Base-by-base conservation (phyloP, 257 asterid genomes). In the Asclepias syriaca region DNA sequence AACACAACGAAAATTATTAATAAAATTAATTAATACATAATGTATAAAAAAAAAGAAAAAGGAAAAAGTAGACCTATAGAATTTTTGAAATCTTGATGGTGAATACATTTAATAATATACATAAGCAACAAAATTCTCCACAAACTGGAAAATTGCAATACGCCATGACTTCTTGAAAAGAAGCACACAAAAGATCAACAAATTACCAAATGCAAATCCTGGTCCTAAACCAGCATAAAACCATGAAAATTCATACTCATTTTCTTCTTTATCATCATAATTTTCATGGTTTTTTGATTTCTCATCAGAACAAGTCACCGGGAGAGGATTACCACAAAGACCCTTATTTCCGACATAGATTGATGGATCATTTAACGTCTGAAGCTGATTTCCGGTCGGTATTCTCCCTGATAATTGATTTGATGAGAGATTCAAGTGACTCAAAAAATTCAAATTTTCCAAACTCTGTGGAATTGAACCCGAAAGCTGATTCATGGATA, bases 381-480 rank as follows among this genome's bases (percentile, higher is more conserved):
- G 70, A 72, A 84, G 80, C 46, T 81, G 87, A 68, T 75, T 77
- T 27, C 85, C 70, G 1, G 71, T 65, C 11, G 85, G 87, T 61
- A 81, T 74, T 53, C 60, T 65, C 34, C 87, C 80, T 0, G 65
- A 76, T 39, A 84, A 51, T 12, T 61, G 46, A 49, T 84, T 81
- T 37, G 66, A 81, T 3, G 85, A 34, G 39, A 34, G 39, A 34
- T 34, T 34, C 3, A 34, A 34, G 39, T 6, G 24, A 55, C 85
- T 72, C 39, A 79, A 76, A 70, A 67, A 76, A 43, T 75, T 57
- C 65, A 84, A 43, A 39, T 43, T 50, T 5, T 78, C 50, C 53
- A 84, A 54, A 19, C 76, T 72, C 15, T 9, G 71, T 37, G 85
- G 81, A 11, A 84, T 74, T 15, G 74, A 13, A n/a, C 84, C 85